Percentiles rank a stretch among this genome's conserved stretches.
Conservation (phyloP, 2,329 filamentous ascomycete genomes). For the Talaromyces sp. region DNA sequence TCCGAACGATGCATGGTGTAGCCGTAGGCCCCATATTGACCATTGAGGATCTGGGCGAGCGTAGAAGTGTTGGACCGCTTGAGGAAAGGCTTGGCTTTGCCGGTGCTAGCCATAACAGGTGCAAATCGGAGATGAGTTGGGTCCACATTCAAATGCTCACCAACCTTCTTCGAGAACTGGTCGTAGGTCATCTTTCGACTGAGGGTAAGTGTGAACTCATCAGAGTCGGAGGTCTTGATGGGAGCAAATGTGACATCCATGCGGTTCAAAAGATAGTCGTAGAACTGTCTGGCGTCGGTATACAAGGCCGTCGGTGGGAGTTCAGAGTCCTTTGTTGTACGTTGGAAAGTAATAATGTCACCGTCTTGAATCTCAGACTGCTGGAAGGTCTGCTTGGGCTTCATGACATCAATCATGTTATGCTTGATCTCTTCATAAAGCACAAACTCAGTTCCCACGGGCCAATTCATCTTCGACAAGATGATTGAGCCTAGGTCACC, state of each 20-base stretch:
- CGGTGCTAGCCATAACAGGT: slow-evolving; percentile 75
- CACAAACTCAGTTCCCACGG: slow-evolving; percentile 69
- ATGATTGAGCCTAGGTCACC: slow-evolving; percentile 80
- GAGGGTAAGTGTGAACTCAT: slow-evolving; percentile 75
- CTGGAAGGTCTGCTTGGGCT: slow-evolving; percentile 84
- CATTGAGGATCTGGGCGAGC: slow-evolving; percentile 77
- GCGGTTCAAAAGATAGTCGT: slow-evolving; percentile 89
- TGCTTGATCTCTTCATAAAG: slow-evolving; percentile 98
- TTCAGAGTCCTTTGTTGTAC: slow-evolving; percentile 52
- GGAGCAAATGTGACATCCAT: slow-evolving; percentile 78
- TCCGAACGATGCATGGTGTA: slow-evolving; percentile 71
- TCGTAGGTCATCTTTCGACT: slow-evolving; percentile 92
- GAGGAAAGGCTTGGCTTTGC: slow-evolving; percentile 75
- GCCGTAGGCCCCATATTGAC: slow-evolving; percentile 71
- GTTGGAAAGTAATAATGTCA: slow-evolving; percentile 94
- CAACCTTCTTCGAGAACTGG: slow-evolving; percentile 80
- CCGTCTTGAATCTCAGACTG: slow-evolving; percentile 95
- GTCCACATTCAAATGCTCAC: slow-evolving; percentile 72
- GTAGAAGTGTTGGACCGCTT: slow-evolving; percentile 72
- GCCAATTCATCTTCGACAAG: slow-evolving; percentile 82
- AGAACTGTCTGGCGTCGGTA: slow-evolving; percentile 78
- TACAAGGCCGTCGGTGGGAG: slow-evolving; percentile 52
- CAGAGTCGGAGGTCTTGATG: slow-evolving; percentile 54
- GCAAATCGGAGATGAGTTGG: slow-evolving; percentile 90
- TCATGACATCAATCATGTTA: slow-evolving; percentile 93